Base-by-base conservation (phyloP, 2,329 filamentous ascomycete species). In the Venturia aucupariae region DNA sequence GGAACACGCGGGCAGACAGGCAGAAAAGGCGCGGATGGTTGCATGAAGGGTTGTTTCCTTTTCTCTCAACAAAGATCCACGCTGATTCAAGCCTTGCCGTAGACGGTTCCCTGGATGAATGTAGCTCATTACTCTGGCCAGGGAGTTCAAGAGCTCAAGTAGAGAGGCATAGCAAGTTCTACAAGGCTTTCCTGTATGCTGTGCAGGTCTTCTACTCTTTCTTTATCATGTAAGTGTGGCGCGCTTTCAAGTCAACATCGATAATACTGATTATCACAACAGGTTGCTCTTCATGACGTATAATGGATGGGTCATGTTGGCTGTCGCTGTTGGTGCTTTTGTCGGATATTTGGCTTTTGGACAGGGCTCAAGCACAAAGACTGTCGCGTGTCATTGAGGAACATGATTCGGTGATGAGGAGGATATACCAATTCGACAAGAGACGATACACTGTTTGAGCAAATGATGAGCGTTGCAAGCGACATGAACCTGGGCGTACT, bases 271-370 rank as follows among this genome's bases (percentile, higher is more conserved):
- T 60, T 32, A 17, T 38, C n/a, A 27, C 11, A 22, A 19, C 66
- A 97, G 93, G 94, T 82, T 99, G 67, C 79, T 99, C 27, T 99
- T 99, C 78, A 99, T 99, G 94, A 99, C 94, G n/a, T 99, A 99
- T 79, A 99, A 99, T 72, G 94, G 94, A 65, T 96, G 90, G 87
- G 87, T 99, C 69, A 99, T 99, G 94, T 77, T 96, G 69, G 85
- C 93, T 3, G 92, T 97, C 19, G 89, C 89, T 0, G 79, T 95
- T 11, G 94, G 94, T 19, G 92, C 93, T 0, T 96, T 95, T 69
- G 76, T 96, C 55, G 94, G 94, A 54, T 97, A 96, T 73, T 74
- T 96, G 66, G 71, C 88, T 55, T 99, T 97, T 78, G 89, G 90
- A 19, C 83, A 85, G 64, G 80, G 81, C 63, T 86, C 86, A 0